Base-by-base conservation (phyloP, 768 basidiomycete species). In the Psilocybe cyanescens region DNA sequence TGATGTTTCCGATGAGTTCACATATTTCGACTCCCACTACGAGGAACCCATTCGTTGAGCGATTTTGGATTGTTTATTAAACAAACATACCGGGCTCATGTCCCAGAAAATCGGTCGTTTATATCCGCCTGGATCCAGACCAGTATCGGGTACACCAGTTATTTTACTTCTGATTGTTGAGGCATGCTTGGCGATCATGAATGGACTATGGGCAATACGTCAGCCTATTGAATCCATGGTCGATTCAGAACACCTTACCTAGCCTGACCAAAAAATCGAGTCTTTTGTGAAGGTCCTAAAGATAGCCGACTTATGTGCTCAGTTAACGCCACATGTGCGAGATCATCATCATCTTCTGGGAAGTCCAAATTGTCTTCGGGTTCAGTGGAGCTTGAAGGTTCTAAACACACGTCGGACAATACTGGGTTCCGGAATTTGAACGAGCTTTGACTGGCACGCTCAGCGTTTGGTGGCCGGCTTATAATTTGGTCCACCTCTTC, bases 121-220 rank as follows among this genome's bases (percentile, higher is more conserved):
- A 44, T 68, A 65, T 14, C 52, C 66, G 8, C 56, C 51, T 19
- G 65, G 62, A 55, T 65, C 61, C n/a, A 60, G 55, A 8, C 57
- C 45, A 17, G 30, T 47, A 12, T 58, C 35, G n/a, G n/a, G n/a
- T 16, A 51, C 60, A 41, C 70, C 74, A 4, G 76, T 76, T 12
- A 72, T 68, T 58, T 83, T 76, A 56, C 73, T 74, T 68, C 81
- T 84, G 31, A 82, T 67, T 49, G 75, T 71, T 28, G 80, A 72
- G 1, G 81, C 83, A 60, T 75, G 69, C 56, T 75, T 75, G 7
- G 77, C 68, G 44, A 82, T 75, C 74, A 79, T 79, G 35, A 81
- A 72, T 12, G 75, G 70, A 64, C 81, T 82, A n/a, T 19, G 46
- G 49, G 41, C 17, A 31, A 47, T 9, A 33, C 28, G 30, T 56